Base-by-base conservation (phyloP, 2,329 filamentous ascomycete genomes). In the Pseudogymnoascus sp. region DNA sequence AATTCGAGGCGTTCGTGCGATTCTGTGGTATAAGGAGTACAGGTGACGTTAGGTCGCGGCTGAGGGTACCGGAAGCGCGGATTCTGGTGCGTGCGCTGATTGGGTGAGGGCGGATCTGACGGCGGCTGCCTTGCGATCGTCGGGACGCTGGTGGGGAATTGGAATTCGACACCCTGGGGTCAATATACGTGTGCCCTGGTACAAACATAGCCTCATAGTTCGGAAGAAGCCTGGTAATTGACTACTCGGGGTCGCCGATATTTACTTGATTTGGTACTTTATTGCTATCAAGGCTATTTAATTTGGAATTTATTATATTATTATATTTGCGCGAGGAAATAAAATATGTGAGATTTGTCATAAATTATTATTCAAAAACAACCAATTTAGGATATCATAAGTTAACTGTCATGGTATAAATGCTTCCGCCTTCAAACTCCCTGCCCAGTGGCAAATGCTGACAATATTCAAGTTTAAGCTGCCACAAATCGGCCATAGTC, bases 401-500 rank as follows among this genome's bases (percentile, higher is more conserved):
- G 13, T 33, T 31, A 54, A 15, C 8, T 11, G 2, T 3, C 11
- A 33, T 7, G 2, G 9, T 31, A 54, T 5, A 54, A 44, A 31
- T 17, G 5, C 44, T 4, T 17, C n/a, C 44, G 17, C 11, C 3
- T 26, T 11, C n/a, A 33, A 54, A 54, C 29, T n/a, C 26, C 26
- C n/a, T 31, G 8, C 26, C n/a, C 3, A 7, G 9, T 33, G n/a
- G n/a, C 8, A 33, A 33, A 9, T 31, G 3, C 8, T 54, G 26
- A n/a, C n/a, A 17, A 15, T 11, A 54, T 17, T 7, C 10, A 54
- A 31, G n/a, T 17, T 7, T 15, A 54, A 17, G n/a, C 13, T 17
- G 44, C 44, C 44, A 54, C 44, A n/a, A 54, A 54, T 67, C 72
- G 67, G 4, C 77, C 76, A 65, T 78, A 78, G 17, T 78, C 76